Evolutionary conservation across 805 yeast genomes (phyloP).

Genomic region (Danielozyma ontarioensis): DNA sequence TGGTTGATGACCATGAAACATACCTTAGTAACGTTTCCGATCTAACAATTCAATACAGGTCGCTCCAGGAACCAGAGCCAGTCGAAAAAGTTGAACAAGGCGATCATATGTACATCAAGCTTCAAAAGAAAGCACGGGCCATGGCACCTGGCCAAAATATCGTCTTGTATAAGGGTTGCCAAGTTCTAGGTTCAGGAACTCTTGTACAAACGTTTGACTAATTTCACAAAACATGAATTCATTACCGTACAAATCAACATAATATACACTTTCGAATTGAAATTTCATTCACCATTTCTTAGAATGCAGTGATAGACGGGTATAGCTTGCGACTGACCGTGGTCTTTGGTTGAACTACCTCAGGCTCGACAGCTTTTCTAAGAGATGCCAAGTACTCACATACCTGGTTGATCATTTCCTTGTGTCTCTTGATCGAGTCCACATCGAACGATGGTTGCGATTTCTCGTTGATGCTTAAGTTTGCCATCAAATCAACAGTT

Average conservation of each 20-base stretch:
- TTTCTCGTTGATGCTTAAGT: slow-evolving; percentile 8
- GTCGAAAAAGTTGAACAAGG: slow-evolving; percentile 20
- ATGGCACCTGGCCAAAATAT: slow-evolving; percentile 88
- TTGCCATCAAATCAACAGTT: slow-evolving; percentile 3
- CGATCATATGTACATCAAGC: slow-evolving; percentile 23
- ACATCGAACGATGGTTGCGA: slow-evolving; percentile 12
- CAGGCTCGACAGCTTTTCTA: slow-evolving; percentile 7
- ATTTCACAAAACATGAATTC: not conserved
- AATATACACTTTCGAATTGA: slow-evolving; percentile 2
- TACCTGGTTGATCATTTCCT: slow-evolving; percentile 30
- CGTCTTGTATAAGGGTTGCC: slow-evolving; percentile 62
- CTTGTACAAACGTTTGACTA: not conserved
- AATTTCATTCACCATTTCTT: slow-evolving; percentile 4
- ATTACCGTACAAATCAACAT: not conserved
- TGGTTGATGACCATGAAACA: slow-evolving; percentile 18
- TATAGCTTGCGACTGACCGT: slow-evolving; percentile 19
- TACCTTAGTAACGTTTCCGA: too few species aligned
- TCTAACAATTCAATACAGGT: slow-evolving; percentile 60
- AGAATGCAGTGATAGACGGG: slow-evolving; percentile 39
- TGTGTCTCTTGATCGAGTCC: slow-evolving; percentile 30
- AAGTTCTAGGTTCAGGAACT: slow-evolving; percentile 56
- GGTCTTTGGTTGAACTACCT: slow-evolving; percentile 2
- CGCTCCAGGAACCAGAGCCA: slow-evolving; percentile 57
- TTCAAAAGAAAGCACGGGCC: slow-evolving; percentile 54
- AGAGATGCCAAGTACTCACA: slow-evolving; percentile 22